A percentile compares a stretch with the other conserved stretches of the same genome.
Evolutionary conservation across 2,329 filamentous ascomycete genomes (phyloP).

Genomic region (Beauveria sp.): DNA sequence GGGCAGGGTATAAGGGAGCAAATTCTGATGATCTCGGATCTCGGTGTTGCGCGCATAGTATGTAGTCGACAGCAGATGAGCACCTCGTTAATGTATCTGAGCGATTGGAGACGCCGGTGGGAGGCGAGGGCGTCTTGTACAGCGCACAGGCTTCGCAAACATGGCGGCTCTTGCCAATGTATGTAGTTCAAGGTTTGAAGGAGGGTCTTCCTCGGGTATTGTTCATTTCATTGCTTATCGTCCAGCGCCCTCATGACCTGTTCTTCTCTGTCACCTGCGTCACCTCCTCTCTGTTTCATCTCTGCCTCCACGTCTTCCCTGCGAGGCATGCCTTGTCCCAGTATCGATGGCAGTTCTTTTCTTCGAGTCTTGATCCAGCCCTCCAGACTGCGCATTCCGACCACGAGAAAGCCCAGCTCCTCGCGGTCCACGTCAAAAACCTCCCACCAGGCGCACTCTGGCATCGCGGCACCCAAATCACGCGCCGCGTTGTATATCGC

Average conservation of each 20-base stretch:
- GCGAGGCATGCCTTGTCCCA: conserved; percentile 44
- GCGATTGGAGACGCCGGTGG: no score
- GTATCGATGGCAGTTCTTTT: conserved; percentile 43
- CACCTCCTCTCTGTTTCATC: conserved; percentile 26
- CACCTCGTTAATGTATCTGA: no score
- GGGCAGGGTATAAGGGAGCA: no score
- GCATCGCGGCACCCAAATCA: conserved; percentile 69
- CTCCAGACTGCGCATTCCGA: conserved; percentile 73
- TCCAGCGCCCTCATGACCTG: conserved; percentile 18
- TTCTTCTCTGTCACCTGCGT: conserved; percentile 1
- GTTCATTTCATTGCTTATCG: background rate
- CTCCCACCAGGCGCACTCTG: conserved; percentile 90
- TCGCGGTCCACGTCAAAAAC: conserved; percentile 95
- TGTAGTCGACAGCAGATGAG: no score
- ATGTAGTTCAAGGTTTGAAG: no score
- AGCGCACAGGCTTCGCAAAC: no score
- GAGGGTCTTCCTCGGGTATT: background rate
- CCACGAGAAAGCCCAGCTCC: conserved; percentile 86
- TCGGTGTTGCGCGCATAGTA: no score
- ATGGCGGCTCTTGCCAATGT: no score
- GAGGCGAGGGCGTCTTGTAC: no score
- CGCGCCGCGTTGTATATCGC: conserved; percentile 85
- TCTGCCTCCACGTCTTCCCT: conserved; percentile 51
- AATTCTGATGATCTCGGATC: no score
- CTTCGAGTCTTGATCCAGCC: conserved; percentile 57